Base-by-base conservation (phyloP, 768 basidiomycete genomes). In the Obba rivulosa region DNA sequence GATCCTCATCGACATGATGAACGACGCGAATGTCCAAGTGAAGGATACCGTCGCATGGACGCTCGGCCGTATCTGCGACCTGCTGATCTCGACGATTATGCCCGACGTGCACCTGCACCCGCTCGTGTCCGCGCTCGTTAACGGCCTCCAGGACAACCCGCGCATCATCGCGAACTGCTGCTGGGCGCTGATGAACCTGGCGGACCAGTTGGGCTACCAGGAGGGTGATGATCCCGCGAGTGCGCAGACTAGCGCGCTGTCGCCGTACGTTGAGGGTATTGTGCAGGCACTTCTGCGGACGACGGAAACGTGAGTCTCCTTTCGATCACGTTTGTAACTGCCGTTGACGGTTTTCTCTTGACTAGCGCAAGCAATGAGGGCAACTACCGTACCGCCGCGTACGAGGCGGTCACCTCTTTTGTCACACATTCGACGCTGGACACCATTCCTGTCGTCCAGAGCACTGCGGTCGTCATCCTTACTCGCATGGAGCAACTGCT, bases 21-120 rank as follows among this genome's bases (percentile, higher is more conserved):
- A 72, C 41, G 96, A 98, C 63, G 59, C 74, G 31, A 83, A 93
- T 54, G 40, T 79, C 2, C 87, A 92, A 51, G 95, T 99, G 57
- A 91, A 94, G 68, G 96, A 98, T 65, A 95, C 93, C 1, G 92
- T 91, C 22, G 94, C 96, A 2, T 99, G 95, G 95, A 98, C 96
- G 1, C 76, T 99, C 13, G 94, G 94, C 17, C 77, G 92, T 35
- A 95, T 99, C 55, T 95, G 92, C 62, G 96, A 98, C 60, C 69
- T 91, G 48, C 74, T 97, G 56, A 82, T 94, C 57, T 68, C 77
- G 41, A 81, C 84, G 16, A 93, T 99, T 71, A 88, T 93, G 60
- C 85, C 88, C 2, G 91, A 94, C 55, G 78, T 87, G 1, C 92
- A 96, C 64, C 74, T 99, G 8, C 85, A 88, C 52, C 78, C 83